A percentile compares a stretch with the other conserved stretches of the same genome.
These are phyloP conservation scores for Allomyces arbusculus DNA, from an alignment of 192 early-diverging fungal species.

Conservation along the genomic window DNA sequence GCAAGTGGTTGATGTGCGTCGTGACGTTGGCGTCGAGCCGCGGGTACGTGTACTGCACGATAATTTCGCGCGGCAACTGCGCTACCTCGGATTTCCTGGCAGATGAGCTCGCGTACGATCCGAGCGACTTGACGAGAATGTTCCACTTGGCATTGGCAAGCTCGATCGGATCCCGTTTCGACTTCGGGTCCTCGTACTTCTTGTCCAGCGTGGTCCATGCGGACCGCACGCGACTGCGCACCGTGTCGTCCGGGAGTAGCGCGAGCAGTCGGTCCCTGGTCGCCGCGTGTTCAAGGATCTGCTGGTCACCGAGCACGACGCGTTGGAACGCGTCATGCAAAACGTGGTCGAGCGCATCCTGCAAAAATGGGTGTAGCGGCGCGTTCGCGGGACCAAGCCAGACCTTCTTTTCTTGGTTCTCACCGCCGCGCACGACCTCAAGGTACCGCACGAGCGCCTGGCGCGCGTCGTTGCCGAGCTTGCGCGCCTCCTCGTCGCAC, in stretches of 20 bases:
- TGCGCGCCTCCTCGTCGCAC: constrained; percentile 65
- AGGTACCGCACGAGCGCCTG: constrained; percentile 68
- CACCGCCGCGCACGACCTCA: constrained; percentile 21
- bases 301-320: not conserved
- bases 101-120: too few species aligned
- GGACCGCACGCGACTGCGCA: not conserved
- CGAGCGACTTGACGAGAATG: too few species aligned
- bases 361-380: not conserved
- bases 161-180: too few species aligned
- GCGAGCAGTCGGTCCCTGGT: not conserved
- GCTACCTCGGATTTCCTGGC: constrained; percentile 8
- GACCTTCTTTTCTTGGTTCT: too few species aligned
- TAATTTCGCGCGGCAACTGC: constrained; percentile 41
- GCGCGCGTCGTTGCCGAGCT: constrained; percentile 53
- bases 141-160: too few species aligned
- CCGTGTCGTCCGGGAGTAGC: constrained; percentile 11
- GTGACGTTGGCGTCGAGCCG: constrained; percentile 84
- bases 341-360: not conserved
- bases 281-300: not conserved
- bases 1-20: constrained; percentile 74
- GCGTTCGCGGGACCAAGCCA: too few species aligned
- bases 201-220: too few species aligned
- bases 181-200: too few species aligned
- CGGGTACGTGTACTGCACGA: constrained; percentile 81
- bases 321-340: not conserved